A percentile compares a stretch with the other conserved stretches of the same genome.
These are phyloP conservation scores for Trichoderma sp. DNA, from an alignment of 2,329 filamentous ascomycete genomes.

Conservation along the genomic window DNA sequence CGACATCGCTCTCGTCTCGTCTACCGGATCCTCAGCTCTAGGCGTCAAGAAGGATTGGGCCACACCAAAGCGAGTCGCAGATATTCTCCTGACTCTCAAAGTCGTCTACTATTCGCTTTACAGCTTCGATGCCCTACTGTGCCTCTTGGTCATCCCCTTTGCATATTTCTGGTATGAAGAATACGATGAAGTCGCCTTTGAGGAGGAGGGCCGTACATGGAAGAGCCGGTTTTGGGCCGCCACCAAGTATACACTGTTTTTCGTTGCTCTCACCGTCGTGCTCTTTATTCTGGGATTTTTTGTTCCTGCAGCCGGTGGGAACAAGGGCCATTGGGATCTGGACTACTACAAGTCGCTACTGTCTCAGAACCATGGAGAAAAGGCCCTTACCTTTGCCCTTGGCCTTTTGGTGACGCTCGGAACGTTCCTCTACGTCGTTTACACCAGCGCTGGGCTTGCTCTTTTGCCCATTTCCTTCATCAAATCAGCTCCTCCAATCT, in stretches of 20 bases:
- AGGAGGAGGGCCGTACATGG: constrained; percentile 74
- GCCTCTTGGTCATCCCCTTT: constrained; percentile 86
- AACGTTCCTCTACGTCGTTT: constrained; percentile 80
- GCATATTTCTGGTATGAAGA: constrained; percentile 99
- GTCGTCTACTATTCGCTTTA: constrained; percentile 93
- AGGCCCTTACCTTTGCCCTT: constrained; percentile 84
- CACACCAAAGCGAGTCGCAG: constrained; percentile 72
- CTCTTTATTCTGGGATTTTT: constrained; percentile 94
- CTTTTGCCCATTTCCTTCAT: constrained; percentile 87
- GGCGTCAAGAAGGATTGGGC: constrained; percentile 95
- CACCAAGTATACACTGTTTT: constrained; percentile 85
- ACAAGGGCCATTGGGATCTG: constrained; percentile 69
- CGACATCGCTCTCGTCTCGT: constrained; percentile 91
- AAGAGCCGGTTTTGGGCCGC: constrained; percentile 75
- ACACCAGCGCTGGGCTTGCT: constrained; percentile 85
- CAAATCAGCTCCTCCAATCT: constrained; percentile 85
- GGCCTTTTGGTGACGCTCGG: constrained; percentile 87
- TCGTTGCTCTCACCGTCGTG: constrained; percentile 74
- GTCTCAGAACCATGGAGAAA: constrained; percentile 78
- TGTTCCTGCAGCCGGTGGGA: constrained; percentile 72
- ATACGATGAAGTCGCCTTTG: constrained; percentile 85
- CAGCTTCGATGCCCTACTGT: constrained; percentile 85
- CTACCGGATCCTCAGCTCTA: constrained; percentile 71
- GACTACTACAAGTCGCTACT: constrained; percentile 90
- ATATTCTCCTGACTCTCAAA: constrained; percentile 76